Conservation (phyloP, 139 green algal species). For the Eudorina sp. region DNA sequence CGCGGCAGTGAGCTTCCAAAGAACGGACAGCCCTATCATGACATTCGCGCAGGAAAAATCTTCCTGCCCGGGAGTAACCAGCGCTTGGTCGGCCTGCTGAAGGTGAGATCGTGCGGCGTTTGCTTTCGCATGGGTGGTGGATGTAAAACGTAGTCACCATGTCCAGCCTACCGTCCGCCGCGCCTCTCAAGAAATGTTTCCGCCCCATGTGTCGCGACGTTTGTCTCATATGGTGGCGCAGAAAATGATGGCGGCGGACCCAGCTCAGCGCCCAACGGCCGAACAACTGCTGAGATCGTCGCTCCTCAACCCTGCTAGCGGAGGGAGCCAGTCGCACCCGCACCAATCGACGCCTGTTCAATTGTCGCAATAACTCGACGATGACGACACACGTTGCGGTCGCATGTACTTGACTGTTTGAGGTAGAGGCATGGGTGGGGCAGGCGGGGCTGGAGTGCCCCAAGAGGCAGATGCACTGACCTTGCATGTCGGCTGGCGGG, state of each 20-base stretch:
- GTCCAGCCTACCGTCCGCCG: no score
- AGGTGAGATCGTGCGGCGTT: no score
- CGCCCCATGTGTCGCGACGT: no score
- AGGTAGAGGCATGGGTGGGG: neutral
- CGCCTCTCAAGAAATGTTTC: no score
- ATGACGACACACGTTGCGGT: neutral
- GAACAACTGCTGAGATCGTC: conserved; percentile 50
- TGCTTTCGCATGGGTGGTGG: no score
- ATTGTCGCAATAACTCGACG: neutral
- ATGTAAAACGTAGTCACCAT: no score
- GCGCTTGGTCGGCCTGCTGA: conserved; percentile 70
- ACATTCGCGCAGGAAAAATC: conserved; percentile 73
- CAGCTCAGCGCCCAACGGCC: conserved; percentile 70
- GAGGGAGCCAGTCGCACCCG: neutral
- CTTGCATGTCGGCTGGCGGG: neutral
- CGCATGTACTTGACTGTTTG: neutral
- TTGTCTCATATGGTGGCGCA: no score
- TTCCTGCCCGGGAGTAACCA: conserved; percentile 70
- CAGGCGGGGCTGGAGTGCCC: conserved; percentile 4
- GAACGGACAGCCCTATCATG: conserved; percentile 65
- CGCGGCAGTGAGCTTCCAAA: conserved; percentile 68
- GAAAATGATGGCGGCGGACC: conserved; percentile 73
- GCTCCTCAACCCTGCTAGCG: neutral
- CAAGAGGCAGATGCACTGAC: neutral
- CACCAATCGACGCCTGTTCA: neutral